A percentile compares a stretch with the other conserved stretches of the same genome.
phyloP scores from a whole-genome alignment of 805 yeast genomes.

The Suhomyces xylopsoci region DNA sequence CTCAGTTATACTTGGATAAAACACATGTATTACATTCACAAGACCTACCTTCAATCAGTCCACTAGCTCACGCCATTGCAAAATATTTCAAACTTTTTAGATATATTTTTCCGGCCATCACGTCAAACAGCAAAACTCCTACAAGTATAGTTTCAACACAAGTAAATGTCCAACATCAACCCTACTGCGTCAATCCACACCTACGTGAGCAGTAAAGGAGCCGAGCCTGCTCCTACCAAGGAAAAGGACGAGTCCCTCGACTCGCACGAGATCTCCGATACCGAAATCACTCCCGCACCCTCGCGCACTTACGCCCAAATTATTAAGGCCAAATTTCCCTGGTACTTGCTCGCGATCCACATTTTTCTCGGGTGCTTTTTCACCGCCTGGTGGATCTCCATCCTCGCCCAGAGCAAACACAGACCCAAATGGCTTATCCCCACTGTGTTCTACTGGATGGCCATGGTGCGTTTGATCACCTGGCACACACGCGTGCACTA shows the following conservation, averaged over 20 bases:
- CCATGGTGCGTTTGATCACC: slow-evolving; percentile 51
- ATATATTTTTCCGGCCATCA: no score
- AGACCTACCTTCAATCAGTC: neutral
- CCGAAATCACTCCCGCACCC: neutral
- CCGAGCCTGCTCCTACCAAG: neutral
- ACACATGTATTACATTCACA: slow-evolving; percentile 2
- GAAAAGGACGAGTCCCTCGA: neutral
- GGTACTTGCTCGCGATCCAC: slow-evolving; percentile 12
- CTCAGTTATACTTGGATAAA: neutral
- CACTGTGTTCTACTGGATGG: slow-evolving; percentile 48
- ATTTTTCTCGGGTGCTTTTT: slow-evolving; percentile 21
- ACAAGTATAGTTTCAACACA: no score
- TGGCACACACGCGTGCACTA: slow-evolving; percentile 40
- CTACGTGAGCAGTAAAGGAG: neutral
- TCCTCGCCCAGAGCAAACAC: slow-evolving; percentile 47
- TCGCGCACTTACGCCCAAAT: slow-evolving; percentile 1
- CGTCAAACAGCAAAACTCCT: no score
- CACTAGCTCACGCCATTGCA: neutral
- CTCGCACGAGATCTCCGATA: neutral
- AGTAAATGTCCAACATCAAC: no score
- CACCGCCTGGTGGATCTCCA: slow-evolving; percentile 48
- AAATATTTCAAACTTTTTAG: neutral
- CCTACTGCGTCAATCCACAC: neutral
- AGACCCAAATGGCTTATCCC: slow-evolving; percentile 58
- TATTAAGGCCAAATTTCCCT: slow-evolving; percentile 10